phyloP scores from a whole-genome alignment of 768 basidiomycete genomes.

The Collybia nuda region DNA sequence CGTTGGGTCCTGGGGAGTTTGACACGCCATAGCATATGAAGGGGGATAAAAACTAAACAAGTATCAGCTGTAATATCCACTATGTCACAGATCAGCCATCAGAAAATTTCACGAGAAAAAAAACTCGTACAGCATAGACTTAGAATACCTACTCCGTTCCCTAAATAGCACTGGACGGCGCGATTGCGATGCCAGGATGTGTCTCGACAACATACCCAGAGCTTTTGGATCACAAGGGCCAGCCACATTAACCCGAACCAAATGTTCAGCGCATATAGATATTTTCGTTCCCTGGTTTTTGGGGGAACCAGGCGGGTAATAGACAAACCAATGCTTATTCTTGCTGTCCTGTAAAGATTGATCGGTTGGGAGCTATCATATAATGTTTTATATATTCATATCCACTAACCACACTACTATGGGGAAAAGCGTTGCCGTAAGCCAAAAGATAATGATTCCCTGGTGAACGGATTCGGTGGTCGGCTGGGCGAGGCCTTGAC shows the following conservation, averaged over 20 bases:
- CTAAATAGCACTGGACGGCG: constrained; percentile 11
- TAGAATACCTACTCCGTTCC: constrained; percentile 5
- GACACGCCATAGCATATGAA: constrained; percentile 22
- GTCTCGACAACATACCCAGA: constrained; percentile 7
- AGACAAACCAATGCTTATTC: constrained; percentile 18
- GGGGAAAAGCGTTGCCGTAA: constrained; percentile 2
- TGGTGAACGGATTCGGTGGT: not conserved
- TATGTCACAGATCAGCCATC: not conserved
- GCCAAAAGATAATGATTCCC: constrained; percentile 8
- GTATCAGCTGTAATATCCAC: constrained; percentile 24
- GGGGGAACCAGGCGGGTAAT: constrained; percentile 12
- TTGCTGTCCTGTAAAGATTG: constrained; percentile 9
- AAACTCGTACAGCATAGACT: constrained; percentile 12
- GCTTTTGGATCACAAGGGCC: constrained; percentile 9
- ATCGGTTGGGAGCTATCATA: not conserved
- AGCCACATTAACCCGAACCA: constrained; percentile 10
- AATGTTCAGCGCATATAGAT: constrained; percentile 6
- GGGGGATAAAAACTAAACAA: constrained; percentile 21
- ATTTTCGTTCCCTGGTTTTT: constrained; percentile 1
- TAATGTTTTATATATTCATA: not conserved
- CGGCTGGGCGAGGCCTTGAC: not conserved
- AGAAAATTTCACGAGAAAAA: not conserved
- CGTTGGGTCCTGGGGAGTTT: constrained; percentile 17
- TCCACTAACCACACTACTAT: constrained; percentile 12
- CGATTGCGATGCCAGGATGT: constrained; percentile 10